phyloP scores from a whole-genome alignment of 2,329 filamentous ascomycete species.

The Penicillium sp. region DNA sequence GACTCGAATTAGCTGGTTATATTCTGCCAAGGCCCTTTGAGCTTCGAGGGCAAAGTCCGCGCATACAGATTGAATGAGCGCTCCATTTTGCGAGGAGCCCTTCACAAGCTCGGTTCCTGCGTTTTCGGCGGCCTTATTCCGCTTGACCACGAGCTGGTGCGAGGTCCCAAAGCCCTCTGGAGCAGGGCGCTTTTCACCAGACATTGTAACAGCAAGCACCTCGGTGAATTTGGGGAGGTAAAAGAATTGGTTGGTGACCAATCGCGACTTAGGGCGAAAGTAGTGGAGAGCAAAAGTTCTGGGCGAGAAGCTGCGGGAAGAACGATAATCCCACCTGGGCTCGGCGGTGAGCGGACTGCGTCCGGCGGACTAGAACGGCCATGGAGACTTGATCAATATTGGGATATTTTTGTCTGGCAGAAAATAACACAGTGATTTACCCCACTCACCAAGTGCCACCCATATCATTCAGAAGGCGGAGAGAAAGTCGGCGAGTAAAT shows the following conservation, averaged over 20 bases:
- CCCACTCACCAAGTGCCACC: not conserved
- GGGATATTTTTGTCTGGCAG: not conserved
- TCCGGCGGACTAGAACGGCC: constrained; percentile 1
- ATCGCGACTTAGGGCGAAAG: not conserved
- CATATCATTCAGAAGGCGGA: not conserved
- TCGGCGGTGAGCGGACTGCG: constrained; percentile 17
- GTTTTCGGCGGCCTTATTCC: constrained; percentile 63
- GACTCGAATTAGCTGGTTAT: constrained; percentile 11
- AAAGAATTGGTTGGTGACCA: constrained; percentile 2
- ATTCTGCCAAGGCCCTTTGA: not conserved
- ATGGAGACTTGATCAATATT: not conserved
- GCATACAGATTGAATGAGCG: constrained; percentile 59
- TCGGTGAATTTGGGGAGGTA: not conserved
- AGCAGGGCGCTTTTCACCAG: constrained; percentile 84
- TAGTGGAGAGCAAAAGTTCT: constrained; percentile 13
- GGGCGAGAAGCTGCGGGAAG: constrained; percentile 17
- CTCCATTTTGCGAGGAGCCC: constrained; percentile 50
- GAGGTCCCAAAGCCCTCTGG: constrained; percentile 68
- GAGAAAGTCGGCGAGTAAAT: not conserved
- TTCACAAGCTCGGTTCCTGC: constrained; percentile 50
- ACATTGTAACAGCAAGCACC: constrained; percentile 49
- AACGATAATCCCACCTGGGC: constrained; percentile 18
- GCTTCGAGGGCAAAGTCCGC: not conserved
- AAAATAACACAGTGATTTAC: not conserved
- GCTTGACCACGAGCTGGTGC: constrained; percentile 71